phyloP scores from a whole-genome alignment of 2,329 filamentous ascomycete genomes.

The Geosmithia morbida region DNA sequence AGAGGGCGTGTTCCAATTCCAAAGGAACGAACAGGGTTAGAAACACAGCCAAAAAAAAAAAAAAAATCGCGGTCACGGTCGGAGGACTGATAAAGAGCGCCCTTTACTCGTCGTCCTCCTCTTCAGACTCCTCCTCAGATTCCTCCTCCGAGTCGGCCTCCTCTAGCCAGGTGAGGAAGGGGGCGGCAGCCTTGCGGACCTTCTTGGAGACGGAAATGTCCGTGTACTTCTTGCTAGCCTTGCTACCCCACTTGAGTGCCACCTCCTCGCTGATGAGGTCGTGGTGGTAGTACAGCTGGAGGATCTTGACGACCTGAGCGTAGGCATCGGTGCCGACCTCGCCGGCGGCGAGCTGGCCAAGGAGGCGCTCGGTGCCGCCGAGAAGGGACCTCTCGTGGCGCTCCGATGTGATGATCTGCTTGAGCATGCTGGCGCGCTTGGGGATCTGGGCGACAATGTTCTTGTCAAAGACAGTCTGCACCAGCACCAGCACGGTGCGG shows the following conservation, averaged over 20 bases:
- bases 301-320: conserved; percentile 66
- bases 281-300: conserved; percentile 80
- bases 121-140: conserved; percentile 25
- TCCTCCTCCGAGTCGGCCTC: conserved; percentile 66
- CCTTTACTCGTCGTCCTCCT: conserved; percentile 23
- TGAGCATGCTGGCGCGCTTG: conserved; percentile 71
- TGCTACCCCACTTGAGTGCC: conserved; percentile 79
- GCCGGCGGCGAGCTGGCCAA: conserved; percentile 56
- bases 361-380: conserved; percentile 86
- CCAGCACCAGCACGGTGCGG: conserved; percentile 80
- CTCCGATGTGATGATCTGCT: conserved; percentile 83
- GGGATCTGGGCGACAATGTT: conserved; percentile 80
- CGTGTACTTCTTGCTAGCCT: conserved; percentile 97
- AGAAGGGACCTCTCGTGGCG: conserved; percentile 92
- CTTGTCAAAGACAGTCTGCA: conserved; percentile 87
- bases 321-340: conserved; percentile 46
- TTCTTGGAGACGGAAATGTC: conserved; percentile 82
- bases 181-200: conserved; percentile 86
- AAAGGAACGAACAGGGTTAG: too few species aligned
- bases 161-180: conserved; percentile 88
- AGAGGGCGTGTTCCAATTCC: too few species aligned
- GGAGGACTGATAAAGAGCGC: background rate
- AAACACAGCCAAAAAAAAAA: background rate
- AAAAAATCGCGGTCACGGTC: too few species aligned
- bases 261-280: conserved; percentile 83